Conservation (phyloP, 2,329 filamentous ascomycete genomes). For the Diaporthe citriasiana region DNA sequence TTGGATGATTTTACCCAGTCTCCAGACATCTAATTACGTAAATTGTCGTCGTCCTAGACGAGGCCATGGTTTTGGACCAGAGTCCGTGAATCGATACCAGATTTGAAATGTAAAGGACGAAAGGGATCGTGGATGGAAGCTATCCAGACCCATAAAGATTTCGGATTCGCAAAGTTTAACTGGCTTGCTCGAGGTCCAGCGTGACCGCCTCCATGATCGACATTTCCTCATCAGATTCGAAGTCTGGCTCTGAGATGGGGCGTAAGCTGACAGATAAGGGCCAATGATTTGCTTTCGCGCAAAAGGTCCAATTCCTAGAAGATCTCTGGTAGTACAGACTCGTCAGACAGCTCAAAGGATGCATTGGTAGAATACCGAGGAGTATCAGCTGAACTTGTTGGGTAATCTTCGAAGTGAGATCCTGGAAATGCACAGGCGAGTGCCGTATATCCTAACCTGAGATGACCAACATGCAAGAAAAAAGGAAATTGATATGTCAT, state of each 20-base stretch:
- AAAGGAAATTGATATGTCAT: neutral
- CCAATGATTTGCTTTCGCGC: neutral
- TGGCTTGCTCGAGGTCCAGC: neutral
- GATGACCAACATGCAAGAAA: neutral
- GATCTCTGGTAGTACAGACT: neutral
- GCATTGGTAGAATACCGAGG: neutral
- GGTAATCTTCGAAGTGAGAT: neutral
- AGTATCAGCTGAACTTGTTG: neutral
- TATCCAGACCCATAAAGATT: too few relatives aligned
- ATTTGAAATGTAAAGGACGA: neutral
- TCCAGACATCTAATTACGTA: neutral
- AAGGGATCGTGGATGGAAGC: neutral
- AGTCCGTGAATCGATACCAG: neutral
- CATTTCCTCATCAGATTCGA: neutral
- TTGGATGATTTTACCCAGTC: neutral
- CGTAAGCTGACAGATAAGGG: slow-evolving; percentile 3
- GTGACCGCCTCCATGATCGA: neutral
- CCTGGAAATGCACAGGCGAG: neutral
- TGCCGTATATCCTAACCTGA: neutral
- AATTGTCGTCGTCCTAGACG: neutral
- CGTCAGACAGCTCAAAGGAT: neutral
- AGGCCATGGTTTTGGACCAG: too few relatives aligned
- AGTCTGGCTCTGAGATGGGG: slow-evolving; percentile 1
- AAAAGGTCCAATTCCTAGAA: neutral
- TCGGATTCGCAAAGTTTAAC: neutral